phyloP scores from a whole-genome alignment of 2,329 filamentous ascomycete genomes.

The Metarhizium rileyi region DNA sequence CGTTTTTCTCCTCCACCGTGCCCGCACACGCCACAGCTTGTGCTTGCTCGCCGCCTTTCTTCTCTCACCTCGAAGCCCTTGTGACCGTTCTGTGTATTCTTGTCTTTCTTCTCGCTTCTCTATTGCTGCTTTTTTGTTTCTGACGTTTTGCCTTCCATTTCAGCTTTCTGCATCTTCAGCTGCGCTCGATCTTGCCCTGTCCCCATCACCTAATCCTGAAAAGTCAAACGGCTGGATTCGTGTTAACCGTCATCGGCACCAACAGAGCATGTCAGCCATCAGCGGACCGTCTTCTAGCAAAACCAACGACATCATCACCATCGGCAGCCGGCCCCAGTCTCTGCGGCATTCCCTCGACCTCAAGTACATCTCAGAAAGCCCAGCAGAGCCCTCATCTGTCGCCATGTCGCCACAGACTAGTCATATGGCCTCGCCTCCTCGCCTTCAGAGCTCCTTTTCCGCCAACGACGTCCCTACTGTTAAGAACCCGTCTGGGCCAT shows the following conservation, averaged over 20 bases:
- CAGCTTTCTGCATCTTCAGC: conserved; percentile 74
- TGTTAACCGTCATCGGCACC: conserved; percentile 59
- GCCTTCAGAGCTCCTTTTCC: conserved; percentile 81
- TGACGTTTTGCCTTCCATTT: conserved; percentile 24
- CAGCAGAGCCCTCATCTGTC: conserved; percentile 25
- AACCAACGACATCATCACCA: conserved; percentile 34
- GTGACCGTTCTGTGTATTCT: conserved; percentile 3
- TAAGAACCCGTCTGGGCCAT: conserved; percentile 53
- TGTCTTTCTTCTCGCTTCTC: conserved; percentile 11
- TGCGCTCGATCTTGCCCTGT: conserved; percentile 68
- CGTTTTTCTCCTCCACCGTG: background rate
- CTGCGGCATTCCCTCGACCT: conserved; percentile 50
- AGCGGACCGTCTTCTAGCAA: conserved; percentile 30
- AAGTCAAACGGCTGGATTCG: conserved; percentile 42
- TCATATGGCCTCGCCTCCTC: conserved; percentile 55
- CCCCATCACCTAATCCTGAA: conserved; percentile 56
- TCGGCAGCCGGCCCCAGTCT: conserved; percentile 37
- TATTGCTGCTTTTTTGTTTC: conserved; percentile 12
- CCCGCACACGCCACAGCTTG: background rate
- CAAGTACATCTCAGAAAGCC: conserved; percentile 38
- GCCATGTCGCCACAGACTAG: conserved; percentile 38
- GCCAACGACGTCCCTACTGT: conserved; percentile 80
- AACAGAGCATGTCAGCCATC: conserved; percentile 46
- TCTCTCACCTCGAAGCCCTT: background rate
- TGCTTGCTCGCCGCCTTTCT: conserved; percentile 2